phyloP scores from a whole-genome alignment of 23 red algal species.

The Gracilaria gracilis region DNA sequence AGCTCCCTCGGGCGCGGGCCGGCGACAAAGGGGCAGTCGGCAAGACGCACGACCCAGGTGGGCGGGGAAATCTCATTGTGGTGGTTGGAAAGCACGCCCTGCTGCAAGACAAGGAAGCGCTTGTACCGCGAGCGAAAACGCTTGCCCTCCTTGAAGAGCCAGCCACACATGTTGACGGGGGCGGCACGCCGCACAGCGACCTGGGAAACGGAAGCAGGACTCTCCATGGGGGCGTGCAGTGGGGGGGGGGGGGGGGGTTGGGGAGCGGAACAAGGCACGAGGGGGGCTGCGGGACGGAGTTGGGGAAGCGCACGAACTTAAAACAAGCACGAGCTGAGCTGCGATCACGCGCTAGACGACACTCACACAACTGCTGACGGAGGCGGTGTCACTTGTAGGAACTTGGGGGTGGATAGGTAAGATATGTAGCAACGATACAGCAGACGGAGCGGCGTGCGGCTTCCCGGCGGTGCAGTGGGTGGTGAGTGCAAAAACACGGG shows the following conservation, averaged over 20 bases:
- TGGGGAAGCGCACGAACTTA: too few relatives aligned
- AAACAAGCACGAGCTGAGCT: too few relatives aligned
- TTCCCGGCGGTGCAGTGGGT: too few relatives aligned
- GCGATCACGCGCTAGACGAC: too few relatives aligned
- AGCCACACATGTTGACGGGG: conserved; percentile 81
- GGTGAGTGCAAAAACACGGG: too few relatives aligned
- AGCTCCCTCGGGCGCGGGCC: conserved; percentile 79
- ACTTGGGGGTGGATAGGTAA: too few relatives aligned
- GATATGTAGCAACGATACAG: too few relatives aligned
- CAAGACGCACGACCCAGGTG: conserved; percentile 79
- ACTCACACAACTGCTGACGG: too few relatives aligned
- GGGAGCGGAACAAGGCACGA: too few relatives aligned
- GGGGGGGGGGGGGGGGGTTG: neutral
- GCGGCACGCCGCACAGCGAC: conserved; percentile 45
- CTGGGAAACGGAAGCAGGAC: conserved; percentile 38
- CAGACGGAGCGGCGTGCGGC: too few relatives aligned
- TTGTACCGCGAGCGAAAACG: conserved; percentile 71
- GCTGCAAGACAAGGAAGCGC: conserved; percentile 80
- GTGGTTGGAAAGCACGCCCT: conserved; percentile 79
- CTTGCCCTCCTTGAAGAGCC: conserved; percentile 87
- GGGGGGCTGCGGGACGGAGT: too few relatives aligned
- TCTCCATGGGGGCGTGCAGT: conserved; percentile 19
- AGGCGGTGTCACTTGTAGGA: too few relatives aligned
- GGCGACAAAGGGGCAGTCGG: conserved; percentile 73
- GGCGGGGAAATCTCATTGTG: conserved; percentile 64